Percentiles rank a stretch among this genome's conserved stretches.
Evolutionary conservation across 352 stramenopile species (phyloP).

Genomic region (Globisporangium solare): DNA sequence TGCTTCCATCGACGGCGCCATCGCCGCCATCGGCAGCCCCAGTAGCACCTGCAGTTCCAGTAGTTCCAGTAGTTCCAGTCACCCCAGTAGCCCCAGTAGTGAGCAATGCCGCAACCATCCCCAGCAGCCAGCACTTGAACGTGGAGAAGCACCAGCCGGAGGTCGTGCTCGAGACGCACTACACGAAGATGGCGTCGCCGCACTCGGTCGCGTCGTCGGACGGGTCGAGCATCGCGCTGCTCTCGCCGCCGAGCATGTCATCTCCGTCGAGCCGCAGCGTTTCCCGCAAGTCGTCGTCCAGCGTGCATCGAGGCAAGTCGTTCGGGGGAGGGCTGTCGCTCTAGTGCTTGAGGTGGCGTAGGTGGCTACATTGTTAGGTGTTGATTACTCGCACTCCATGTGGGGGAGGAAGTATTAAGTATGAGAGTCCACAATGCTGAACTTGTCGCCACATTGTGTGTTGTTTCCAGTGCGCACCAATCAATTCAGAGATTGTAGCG

Average conservation of each 20-base stretch:
- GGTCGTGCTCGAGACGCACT: slow-evolving; percentile 8
- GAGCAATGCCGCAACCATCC: too few relatives aligned
- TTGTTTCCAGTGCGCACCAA: too few relatives aligned
- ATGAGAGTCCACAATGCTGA: too few relatives aligned
- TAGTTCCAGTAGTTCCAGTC: slow-evolving; percentile 13
- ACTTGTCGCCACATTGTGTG: too few relatives aligned
- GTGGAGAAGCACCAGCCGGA: slow-evolving; percentile 4
- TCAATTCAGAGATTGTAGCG: too few relatives aligned
- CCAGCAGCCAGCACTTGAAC: too few relatives aligned
- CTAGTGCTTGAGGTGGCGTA: neutral
- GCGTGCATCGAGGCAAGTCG: neutral
- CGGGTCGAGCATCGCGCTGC: slow-evolving; percentile 56
- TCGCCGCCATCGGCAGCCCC: slow-evolving; percentile 17
- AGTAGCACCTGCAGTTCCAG: slow-evolving; percentile 14
- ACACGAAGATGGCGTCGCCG: slow-evolving; percentile 53
- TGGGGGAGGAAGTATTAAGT: too few relatives aligned
- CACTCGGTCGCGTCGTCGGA: slow-evolving; percentile 49
- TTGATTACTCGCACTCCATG: too few relatives aligned
- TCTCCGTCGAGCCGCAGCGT: neutral
- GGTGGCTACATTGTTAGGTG: too few relatives aligned
- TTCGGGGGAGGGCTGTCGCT: neutral
- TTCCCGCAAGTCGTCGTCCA: neutral
- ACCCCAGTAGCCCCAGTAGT: slow-evolving; percentile 9
- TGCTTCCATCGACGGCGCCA: slow-evolving; percentile 21
- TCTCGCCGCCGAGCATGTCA: slow-evolving; percentile 35